Conservation (phyloP, 129 eudicot genomes). For the Heracleum sosnowskyi region DNA sequence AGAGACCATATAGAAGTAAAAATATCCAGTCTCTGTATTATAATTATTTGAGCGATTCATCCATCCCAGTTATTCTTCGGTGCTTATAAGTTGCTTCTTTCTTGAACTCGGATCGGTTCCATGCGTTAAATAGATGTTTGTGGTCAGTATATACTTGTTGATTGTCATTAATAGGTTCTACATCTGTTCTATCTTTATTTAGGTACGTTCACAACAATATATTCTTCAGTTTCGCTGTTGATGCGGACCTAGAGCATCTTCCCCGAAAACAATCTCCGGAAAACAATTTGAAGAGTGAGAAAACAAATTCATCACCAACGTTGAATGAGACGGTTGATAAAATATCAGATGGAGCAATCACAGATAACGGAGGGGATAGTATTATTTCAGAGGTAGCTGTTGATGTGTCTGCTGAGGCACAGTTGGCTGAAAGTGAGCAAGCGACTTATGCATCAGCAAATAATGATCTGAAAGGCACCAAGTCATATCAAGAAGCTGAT, state of each 20-base stretch:
- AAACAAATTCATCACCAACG: background rate
- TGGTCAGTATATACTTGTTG: background rate
- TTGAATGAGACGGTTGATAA: conserved; percentile 25
- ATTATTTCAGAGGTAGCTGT: conserved; percentile 33
- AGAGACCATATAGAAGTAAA: background rate
- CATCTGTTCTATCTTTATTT: conserved; percentile 12
- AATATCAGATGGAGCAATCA: conserved; percentile 19
- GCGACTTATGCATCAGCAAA: conserved; percentile 98
- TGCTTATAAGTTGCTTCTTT: background rate
- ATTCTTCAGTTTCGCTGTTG: conserved; percentile 98
- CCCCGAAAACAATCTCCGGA: conserved; percentile 48
- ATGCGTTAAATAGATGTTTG: background rate
- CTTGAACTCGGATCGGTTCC: background rate
- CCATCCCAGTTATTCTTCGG: background rate
- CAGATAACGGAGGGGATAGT: conserved; percentile 29
- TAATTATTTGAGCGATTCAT: background rate
- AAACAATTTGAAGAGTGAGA: conserved; percentile 27
- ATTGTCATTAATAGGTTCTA: background rate
- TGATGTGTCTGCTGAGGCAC: conserved; percentile 59
- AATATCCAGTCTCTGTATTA: background rate
- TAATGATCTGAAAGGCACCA: conserved; percentile 94
- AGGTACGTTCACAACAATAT: conserved; percentile 99
- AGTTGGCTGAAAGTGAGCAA: conserved; percentile 97
- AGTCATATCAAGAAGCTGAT: conserved; percentile 98
- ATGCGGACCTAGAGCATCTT: conserved; percentile 89